A percentile compares a stretch with the other conserved stretches of the same genome.
phyloP scores from a whole-genome alignment of 495 filamentous ascomycete species.

The Hypoxylon trugodes region DNA sequence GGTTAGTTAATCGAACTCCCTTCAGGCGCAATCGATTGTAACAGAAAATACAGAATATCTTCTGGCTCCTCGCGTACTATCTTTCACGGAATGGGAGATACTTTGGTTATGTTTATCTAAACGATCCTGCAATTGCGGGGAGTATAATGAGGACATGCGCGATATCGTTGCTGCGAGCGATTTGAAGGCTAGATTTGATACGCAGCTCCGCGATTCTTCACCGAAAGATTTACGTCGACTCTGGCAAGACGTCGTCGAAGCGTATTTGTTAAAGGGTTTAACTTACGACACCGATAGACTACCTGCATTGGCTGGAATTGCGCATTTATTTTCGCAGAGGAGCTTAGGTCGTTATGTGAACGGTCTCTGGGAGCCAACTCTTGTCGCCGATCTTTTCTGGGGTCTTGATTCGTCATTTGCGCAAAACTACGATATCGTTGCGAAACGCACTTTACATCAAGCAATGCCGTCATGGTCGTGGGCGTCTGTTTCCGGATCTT shows the following conservation, averaged over 20 bases:
- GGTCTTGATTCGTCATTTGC: neutral
- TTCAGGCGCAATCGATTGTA: neutral
- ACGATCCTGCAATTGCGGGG: conserved; percentile 13
- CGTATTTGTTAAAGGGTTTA: conserved; percentile 16
- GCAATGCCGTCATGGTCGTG: conserved; percentile 30
- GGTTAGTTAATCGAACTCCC: neutral
- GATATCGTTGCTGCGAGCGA: conserved; percentile 16
- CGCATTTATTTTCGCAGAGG: conserved; percentile 12
- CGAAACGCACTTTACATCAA: conserved; percentile 14
- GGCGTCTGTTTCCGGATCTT: conserved; percentile 24
- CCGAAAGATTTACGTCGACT: neutral
- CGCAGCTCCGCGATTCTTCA: conserved; percentile 1
- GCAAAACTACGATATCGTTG: neutral
- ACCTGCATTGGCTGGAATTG: conserved; percentile 25
- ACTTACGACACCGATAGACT: conserved; percentile 22
- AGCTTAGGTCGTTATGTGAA: conserved; percentile 22
- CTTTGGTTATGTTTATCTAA: conserved; percentile 21
- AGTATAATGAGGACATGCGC: conserved; percentile 17
- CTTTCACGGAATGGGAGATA: conserved; percentile 25
- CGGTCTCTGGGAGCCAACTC: conserved; percentile 12
- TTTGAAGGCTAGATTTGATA: conserved; percentile 19
- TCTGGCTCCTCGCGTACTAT: conserved; percentile 21
- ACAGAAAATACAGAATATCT: conserved; percentile 18
- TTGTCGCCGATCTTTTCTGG: conserved; percentile 21
- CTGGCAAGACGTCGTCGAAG: conserved; percentile 17